phyloP scores from a whole-genome alignment of 2,329 filamentous ascomycete genomes.

The Cladophialophora bantiana region DNA sequence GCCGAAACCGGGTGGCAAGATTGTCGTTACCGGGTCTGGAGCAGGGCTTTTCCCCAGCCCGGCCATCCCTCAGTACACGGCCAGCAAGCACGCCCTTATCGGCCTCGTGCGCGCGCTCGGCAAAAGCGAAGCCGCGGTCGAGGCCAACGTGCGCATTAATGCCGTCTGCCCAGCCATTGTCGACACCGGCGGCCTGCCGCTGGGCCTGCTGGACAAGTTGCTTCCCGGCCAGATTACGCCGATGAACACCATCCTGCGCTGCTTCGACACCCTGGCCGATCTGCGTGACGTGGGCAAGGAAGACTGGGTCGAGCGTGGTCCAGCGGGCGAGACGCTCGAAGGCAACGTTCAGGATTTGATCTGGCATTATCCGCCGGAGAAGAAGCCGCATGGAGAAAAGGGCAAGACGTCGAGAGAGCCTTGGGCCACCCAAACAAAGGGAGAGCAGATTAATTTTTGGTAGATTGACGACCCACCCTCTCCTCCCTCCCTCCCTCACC shows the following conservation, averaged over 20 bases:
- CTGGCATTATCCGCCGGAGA: conserved; percentile 15
- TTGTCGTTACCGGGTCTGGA: conserved; percentile 55
- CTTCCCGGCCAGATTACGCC: conserved; percentile 19
- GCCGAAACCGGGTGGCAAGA: conserved; percentile 50
- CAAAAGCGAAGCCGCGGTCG: not conserved
- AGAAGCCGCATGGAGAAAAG: not conserved
- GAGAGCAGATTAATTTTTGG: no score
- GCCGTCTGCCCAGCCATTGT: conserved; percentile 45
- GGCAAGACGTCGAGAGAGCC: not conserved
- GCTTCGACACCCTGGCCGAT: conserved; percentile 19
- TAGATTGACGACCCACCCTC: no score
- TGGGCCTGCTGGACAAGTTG: conserved; percentile 4
- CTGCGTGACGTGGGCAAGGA: not conserved
- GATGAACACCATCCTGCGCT: conserved; percentile 20
- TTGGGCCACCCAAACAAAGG: no score
- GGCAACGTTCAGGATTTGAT: conserved; percentile 21
- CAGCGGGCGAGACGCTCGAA: conserved; percentile 18
- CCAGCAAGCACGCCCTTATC: conserved; percentile 61
- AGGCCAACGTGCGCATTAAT: conserved; percentile 43
- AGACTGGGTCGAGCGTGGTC: conserved; percentile 21
- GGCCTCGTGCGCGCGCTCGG: conserved; percentile 47
- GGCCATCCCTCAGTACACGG: conserved; percentile 31
- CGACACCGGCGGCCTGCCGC: conserved; percentile 39
- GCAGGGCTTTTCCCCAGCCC: conserved; percentile 51
- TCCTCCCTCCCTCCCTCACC: no score